These are phyloP conservation scores for Podaxis carcinomalis DNA, from an alignment of 768 basidiomycete species.

Conservation along the genomic window DNA sequence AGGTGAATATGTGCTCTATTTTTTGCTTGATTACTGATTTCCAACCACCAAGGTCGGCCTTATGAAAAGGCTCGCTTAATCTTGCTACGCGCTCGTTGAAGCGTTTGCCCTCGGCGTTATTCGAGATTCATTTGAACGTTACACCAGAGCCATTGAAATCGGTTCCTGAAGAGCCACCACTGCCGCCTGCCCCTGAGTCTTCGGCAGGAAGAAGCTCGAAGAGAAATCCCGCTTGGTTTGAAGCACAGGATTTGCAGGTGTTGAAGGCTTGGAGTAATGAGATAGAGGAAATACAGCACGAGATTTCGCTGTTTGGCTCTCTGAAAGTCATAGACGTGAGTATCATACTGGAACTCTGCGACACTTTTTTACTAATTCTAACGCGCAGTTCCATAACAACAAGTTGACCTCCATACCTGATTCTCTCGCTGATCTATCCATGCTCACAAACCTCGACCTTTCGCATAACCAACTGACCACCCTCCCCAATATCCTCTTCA, in stretches of 20 bases:
- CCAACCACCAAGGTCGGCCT: slow-evolving; percentile 39
- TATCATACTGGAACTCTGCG: slow-evolving; percentile 4
- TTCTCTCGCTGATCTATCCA: slow-evolving; percentile 63
- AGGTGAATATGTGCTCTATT: slow-evolving; percentile 44
- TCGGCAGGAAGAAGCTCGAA: slow-evolving; percentile 36
- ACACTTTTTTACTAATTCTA: slow-evolving; percentile 9
- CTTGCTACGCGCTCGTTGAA: slow-evolving; percentile 67
- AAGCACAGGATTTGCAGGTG: slow-evolving; percentile 72
- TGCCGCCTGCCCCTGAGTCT: slow-evolving; percentile 33
- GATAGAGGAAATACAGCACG: slow-evolving; percentile 74
- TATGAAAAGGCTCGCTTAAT: slow-evolving; percentile 58
- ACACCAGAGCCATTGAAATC: slow-evolving; percentile 67
- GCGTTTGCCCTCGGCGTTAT: slow-evolving; percentile 73
- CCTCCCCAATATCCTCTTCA: slow-evolving; percentile 61
- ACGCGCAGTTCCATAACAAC: slow-evolving; percentile 68
- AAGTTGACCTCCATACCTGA: slow-evolving; percentile 57
- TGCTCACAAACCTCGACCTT: slow-evolving; percentile 65
- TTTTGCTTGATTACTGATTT: slow-evolving; percentile 32
- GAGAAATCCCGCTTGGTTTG: slow-evolving; percentile 68
- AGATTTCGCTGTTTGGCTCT: slow-evolving; percentile 81
- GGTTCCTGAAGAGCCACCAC: slow-evolving; percentile 55
- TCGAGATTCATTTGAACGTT: slow-evolving; percentile 75
- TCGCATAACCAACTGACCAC: slow-evolving; percentile 66
- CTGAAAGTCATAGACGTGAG: slow-evolving; percentile 77
- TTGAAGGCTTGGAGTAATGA: slow-evolving; percentile 81